Conservation (phyloP, 345 rosid genomes). For the Eucalyptus fibrosa region DNA sequence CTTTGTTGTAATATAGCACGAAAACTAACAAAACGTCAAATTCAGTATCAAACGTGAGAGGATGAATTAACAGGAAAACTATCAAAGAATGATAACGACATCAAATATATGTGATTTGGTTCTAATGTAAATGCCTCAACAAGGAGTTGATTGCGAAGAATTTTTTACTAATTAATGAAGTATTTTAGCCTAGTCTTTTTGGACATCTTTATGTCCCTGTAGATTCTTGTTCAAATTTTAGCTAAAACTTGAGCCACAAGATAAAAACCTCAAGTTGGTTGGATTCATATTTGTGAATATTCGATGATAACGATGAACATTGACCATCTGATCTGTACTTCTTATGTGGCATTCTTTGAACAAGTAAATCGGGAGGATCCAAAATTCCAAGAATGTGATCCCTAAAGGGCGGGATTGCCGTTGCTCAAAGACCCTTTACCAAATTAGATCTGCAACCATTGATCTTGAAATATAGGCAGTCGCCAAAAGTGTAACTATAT, state of each 20-base stretch:
- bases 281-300: not conserved
- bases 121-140: not conserved
- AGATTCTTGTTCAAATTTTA: not conserved
- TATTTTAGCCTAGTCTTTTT: not conserved
- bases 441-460: not conserved
- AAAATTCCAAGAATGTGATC: not conserved
- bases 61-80: not conserved
- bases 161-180: not conserved
- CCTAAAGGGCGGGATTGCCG: not conserved
- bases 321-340: not conserved
- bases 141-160: not conserved
- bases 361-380: not conserved
- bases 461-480: not conserved
- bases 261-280: not conserved
- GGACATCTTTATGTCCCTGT: not conserved
- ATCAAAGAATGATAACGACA: not conserved
- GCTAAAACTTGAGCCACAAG: not conserved
- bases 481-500: not conserved
- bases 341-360: not conserved
- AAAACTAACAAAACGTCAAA: not conserved
- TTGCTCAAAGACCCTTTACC: not conserved
- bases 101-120: not conserved
- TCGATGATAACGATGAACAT: not conserved
- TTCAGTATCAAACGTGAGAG: not conserved
- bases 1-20: not conserved